These are phyloP conservation scores for Dioszegia hungarica DNA, from an alignment of 768 basidiomycete species.

Conservation along the genomic window DNA sequence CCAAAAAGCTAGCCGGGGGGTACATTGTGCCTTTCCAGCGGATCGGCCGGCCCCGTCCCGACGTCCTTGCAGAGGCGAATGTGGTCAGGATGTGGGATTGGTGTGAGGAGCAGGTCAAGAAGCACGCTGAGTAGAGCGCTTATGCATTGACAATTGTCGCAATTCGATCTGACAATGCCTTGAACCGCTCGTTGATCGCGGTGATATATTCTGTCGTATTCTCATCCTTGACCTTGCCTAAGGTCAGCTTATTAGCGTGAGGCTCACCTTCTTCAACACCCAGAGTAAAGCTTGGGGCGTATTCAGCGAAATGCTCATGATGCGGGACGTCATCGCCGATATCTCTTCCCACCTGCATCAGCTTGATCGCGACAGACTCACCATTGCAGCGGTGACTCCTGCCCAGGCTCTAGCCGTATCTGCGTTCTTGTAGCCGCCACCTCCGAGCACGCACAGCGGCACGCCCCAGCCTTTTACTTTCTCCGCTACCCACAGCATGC, in stretches of 20 bases:
- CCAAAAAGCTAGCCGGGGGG: conserved; percentile 23
- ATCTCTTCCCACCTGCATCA: conserved; percentile 56
- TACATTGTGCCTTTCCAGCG: conserved; percentile 36
- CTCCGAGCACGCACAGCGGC: conserved; percentile 37
- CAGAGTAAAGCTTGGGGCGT: conserved; percentile 74
- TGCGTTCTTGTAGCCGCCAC: conserved; percentile 76
- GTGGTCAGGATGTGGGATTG: conserved; percentile 33
- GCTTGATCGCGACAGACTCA: conserved; percentile 50
- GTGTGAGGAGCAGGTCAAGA: conserved; percentile 29
- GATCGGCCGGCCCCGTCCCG: conserved; percentile 27
- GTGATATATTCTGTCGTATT: conserved; percentile 60
- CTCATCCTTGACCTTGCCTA: conserved; percentile 68
- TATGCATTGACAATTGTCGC: conserved; percentile 17
- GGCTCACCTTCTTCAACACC: conserved; percentile 56
- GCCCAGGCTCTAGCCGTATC: conserved; percentile 87
- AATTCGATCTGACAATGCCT: conserved; percentile 19
- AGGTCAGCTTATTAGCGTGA: not conserved
- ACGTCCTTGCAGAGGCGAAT: conserved; percentile 19
- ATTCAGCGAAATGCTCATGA: conserved; percentile 65
- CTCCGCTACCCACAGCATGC: conserved; percentile 58
- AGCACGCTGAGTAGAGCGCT: conserved; percentile 14
- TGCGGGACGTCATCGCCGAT: conserved; percentile 69
- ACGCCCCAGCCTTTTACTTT: conserved; percentile 28
- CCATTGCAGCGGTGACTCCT: conserved; percentile 69
- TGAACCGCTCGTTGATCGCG: conserved; percentile 16